Base-by-base conservation (phyloP, 2,329 filamentous ascomycete genomes). In the Ceratocystis smalleyi region DNA sequence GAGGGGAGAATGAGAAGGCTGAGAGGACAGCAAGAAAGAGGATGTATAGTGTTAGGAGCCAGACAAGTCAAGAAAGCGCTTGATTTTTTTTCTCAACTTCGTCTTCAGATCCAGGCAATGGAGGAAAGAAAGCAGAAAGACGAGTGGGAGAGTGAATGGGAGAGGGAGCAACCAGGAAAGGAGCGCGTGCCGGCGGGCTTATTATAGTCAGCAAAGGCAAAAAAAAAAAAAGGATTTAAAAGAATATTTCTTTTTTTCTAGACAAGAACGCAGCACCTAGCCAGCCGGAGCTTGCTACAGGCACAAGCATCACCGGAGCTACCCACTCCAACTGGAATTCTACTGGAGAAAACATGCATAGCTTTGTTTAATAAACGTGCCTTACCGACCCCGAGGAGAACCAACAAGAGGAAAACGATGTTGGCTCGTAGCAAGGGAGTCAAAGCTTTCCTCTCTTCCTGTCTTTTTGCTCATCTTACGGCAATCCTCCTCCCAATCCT, bases 151-250 rank as follows among this genome's bases (percentile, higher is more conserved):
- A 22, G 57, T 19, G 57, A n/a, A n/a, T 1, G 12, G 15, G n/a
- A 60, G 57, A 22, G 32, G 8, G 32, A 60, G 57, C 32, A 35
- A 10, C 8, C 8, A 60, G n/a, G 40, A 24, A 43, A 43, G 32
- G 32, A 43, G 32, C 35, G 32, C 32, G 57, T 60, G 30, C 43
- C 15, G n/a, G 32, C n/a, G 35, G 32, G 32, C 43, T 32, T 60
- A 60, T 19, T 45, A 60, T 43, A 60, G 40, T 43, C 24, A 49
- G 35, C 60, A 32, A 43, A 62, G 60, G 43, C 19, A n/a, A 49
- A n/a, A 62, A 51, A 62, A 62, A 43, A 62, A 51, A 43, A 61
- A 61, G 8, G 10, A 43, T 12, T 43, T 59, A 68, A 63, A 68
- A 30, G n/a, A 19, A 30, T 30, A 30, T 3, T 3, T 30, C 3